Percentiles rank a stretch among this genome's conserved stretches.
phyloP scores from a whole-genome alignment of 2,329 filamentous ascomycete species.

The Calonectria henricotiae region DNA sequence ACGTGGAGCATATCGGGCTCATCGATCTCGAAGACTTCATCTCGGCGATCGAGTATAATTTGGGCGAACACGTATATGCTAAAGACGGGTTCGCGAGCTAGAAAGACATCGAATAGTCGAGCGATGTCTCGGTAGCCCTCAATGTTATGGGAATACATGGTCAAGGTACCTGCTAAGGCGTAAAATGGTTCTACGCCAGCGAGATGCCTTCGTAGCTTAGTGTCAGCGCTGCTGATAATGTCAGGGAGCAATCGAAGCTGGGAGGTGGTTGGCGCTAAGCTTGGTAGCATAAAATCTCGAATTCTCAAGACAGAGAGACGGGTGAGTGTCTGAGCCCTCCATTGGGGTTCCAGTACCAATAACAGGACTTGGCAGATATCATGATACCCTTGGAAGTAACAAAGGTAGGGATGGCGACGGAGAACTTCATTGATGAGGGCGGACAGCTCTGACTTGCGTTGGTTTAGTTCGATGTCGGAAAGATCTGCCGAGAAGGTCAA shows the following conservation, averaged over 20 bases:
- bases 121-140: constrained; percentile 91
- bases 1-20: constrained; percentile 95
- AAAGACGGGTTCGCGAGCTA: constrained; percentile 90
- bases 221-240: constrained; percentile 82
- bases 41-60: constrained; percentile 85
- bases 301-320: constrained; percentile 93
- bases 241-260: constrained; percentile 92
- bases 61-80: constrained; percentile 93
- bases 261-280: constrained; percentile 82
- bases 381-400: constrained; percentile 99
- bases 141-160: constrained; percentile 97
- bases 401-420: constrained; percentile 85
- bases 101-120: constrained; percentile 91
- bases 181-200: constrained; percentile 89
- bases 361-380: constrained; percentile 98
- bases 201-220: constrained; percentile 82
- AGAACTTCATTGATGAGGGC: constrained; percentile 86
- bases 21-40: constrained; percentile 91
- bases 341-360: constrained; percentile 80
- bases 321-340: constrained; percentile 77
- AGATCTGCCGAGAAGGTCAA: constrained; percentile 68
- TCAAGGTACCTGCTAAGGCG: constrained; percentile 92
- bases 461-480: constrained; percentile 78
- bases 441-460: constrained; percentile 83
- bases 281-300: constrained; percentile 97